Base-by-base conservation (phyloP, 2,329 filamentous ascomycete species). In the Ophiostoma sp. region DNA sequence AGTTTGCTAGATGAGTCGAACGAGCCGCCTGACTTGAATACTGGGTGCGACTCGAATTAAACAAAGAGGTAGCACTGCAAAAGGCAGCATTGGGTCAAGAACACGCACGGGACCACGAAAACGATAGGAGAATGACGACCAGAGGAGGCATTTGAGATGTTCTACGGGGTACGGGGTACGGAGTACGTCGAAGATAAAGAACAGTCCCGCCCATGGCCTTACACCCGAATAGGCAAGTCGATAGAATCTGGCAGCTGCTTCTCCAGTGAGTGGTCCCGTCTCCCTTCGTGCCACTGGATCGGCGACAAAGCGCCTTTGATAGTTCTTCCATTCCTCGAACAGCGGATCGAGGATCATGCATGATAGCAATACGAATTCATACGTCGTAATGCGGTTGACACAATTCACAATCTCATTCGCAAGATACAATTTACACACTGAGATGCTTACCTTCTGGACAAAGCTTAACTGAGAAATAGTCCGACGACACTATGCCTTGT, bases 151-250 rank as follows among this genome's bases (percentile, higher is more conserved):
- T 27, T 27, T 27, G 27, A 27, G 27, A 27, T 27, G 27, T 27
- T 27, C 27, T 27, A 27, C 27, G 27, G 27, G 27, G 27, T 9
- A 27, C 49, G n/a, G n/a, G 11, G 14, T n/a, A 52, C 47, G 16
- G 16, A 18, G 18, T 1, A n/a, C 16, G 42, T 3, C n/a, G 12
- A 11, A 60, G 55, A 60, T n/a, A 58, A 58, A 27, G 18, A 27
- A 62, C 36, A 62, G 36, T 41, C 14, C 58, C 36, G 58, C 58
- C 36, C 38, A 6, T 36, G 55, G 38, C 58, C 38, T 62, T 62
- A 62, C 58, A 62, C 58, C 58, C 14, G n/a, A 62, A 40, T 62
- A 62, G 38, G 58, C 58, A 62, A 62, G 58, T 62, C 58, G 58
- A 62, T 41, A 41, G 58, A 62, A 36, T 8, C 55, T 16, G 27